phyloP scores from a whole-genome alignment of 2,329 filamentous ascomycete species.

The Sclerotiophoma versabilis region DNA sequence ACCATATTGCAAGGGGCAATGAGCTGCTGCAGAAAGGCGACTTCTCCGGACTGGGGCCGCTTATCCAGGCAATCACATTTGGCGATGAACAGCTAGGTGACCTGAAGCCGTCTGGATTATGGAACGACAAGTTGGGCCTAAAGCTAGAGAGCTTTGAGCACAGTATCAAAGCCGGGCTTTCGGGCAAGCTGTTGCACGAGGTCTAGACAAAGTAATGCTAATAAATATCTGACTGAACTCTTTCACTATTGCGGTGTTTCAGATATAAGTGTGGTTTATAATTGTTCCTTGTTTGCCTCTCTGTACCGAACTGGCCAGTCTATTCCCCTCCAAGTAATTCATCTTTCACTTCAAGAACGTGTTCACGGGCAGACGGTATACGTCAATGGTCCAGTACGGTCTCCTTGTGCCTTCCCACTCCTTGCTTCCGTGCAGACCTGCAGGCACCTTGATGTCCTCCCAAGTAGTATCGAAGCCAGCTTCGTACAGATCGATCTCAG shows the following conservation, averaged over 20 bases:
- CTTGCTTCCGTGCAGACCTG: slow-evolving; percentile 43
- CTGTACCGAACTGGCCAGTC: background rate
- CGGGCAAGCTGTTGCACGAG: slow-evolving; percentile 14
- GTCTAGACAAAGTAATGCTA: background rate
- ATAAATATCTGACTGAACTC: background rate
- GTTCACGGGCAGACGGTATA: slow-evolving; percentile 46
- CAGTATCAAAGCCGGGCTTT: slow-evolving; percentile 42
- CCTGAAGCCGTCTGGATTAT: slow-evolving; percentile 34
- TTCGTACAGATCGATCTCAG: slow-evolving; percentile 47
- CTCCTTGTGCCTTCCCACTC: slow-evolving; percentile 46
- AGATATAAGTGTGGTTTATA: background rate
- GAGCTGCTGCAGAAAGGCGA: slow-evolving; percentile 50
- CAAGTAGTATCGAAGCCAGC: slow-evolving; percentile 47
- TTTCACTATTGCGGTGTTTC: background rate
- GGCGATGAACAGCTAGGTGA: slow-evolving; percentile 30
- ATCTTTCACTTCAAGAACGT: slow-evolving; percentile 42
- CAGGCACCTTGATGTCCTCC: slow-evolving; percentile 46
- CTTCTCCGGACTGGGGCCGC: slow-evolving; percentile 25
- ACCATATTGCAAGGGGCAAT: slow-evolving; percentile 39
- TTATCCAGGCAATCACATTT: slow-evolving; percentile 32
- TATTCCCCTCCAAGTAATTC: background rate
- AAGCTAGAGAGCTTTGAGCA: slow-evolving; percentile 50
- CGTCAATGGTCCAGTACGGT: slow-evolving; percentile 49
- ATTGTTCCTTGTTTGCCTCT: background rate
- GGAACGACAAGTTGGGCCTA: slow-evolving; percentile 54